Conservation (phyloP, 2,329 filamentous ascomycete species). For the Ascochyta fabae region DNA sequence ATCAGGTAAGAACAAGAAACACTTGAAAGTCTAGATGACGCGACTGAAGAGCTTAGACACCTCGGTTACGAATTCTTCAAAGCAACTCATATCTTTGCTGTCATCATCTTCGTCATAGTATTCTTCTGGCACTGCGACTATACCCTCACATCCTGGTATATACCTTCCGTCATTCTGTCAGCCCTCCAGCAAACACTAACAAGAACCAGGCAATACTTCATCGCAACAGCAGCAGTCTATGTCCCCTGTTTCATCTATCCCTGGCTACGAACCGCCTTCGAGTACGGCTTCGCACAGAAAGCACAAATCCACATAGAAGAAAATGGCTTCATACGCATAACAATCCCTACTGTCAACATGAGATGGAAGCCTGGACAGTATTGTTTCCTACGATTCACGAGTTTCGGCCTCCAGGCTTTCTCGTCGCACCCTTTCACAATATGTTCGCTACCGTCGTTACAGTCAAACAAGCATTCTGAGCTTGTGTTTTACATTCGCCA, state of each 20-base stretch:
- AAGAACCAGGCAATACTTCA: constrained; percentile 64
- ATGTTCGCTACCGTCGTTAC: constrained; percentile 53
- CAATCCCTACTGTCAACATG: constrained; percentile 38
- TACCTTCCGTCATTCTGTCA: neutral
- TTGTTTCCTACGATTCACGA: constrained; percentile 61
- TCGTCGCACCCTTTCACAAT: constrained; percentile 64
- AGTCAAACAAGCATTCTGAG: constrained; percentile 28
- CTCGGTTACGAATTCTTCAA: constrained; percentile 69
- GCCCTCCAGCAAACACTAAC: neutral
- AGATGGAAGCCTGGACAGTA: constrained; percentile 63
- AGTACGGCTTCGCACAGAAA: constrained; percentile 56
- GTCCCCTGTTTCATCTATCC: constrained; percentile 55
- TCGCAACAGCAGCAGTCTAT: constrained; percentile 62
- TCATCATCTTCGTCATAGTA: constrained; percentile 62
- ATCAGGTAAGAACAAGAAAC: constrained; percentile 52
- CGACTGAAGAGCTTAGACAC: constrained; percentile 47
- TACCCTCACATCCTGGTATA: constrained; percentile 60
- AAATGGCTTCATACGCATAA: constrained; percentile 27
- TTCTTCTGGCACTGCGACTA: constrained; percentile 68
- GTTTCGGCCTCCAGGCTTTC: constrained; percentile 51
- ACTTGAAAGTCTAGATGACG: neutral
- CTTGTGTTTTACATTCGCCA: constrained; percentile 63
- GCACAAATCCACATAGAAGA: constrained; percentile 49
- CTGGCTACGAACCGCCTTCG: constrained; percentile 56
- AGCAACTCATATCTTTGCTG: constrained; percentile 60